These are phyloP conservation scores for Claviceps sp. DNA, from an alignment of 2,329 filamentous ascomycete species.

Conservation along the genomic window DNA sequence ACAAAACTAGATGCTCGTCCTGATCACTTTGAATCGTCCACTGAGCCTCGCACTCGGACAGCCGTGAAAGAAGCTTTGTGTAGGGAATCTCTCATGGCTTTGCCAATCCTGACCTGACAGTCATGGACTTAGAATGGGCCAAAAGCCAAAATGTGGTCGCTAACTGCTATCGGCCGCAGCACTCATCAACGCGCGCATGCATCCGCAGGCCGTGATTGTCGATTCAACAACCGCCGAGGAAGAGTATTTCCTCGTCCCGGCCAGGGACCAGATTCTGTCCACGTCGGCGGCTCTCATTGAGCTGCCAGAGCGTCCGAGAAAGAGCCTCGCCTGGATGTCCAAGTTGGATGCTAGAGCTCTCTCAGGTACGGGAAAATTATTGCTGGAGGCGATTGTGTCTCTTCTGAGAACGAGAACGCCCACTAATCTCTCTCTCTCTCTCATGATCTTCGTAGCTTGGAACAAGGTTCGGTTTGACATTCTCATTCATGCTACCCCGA, in stretches of 20 bases:
- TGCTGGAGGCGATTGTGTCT: too few species aligned
- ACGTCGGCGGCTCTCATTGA: constrained; percentile 55
- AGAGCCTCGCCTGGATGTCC: constrained; percentile 62
- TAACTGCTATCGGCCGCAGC: constrained; percentile 14
- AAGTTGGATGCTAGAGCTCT: constrained; percentile 63
- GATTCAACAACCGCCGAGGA: constrained; percentile 59
- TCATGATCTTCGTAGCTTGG: constrained; percentile 44
- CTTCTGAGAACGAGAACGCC: neutral
- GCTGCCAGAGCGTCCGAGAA: constrained; percentile 49
- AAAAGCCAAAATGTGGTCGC: neutral
- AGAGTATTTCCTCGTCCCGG: constrained; percentile 46
- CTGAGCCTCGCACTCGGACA: constrained; percentile 53
- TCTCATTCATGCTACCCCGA: constrained; percentile 60
- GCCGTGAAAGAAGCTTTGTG: constrained; percentile 52
- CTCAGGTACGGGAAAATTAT: constrained; percentile 30
- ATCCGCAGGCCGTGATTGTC: constrained; percentile 62
- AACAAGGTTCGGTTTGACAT: constrained; percentile 69
- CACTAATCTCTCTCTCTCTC: too few species aligned
- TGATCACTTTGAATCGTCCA: constrained; percentile 57
- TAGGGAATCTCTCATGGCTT: constrained; percentile 16
- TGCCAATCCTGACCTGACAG: neutral
- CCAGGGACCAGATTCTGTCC: constrained; percentile 39
- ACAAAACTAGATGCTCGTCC: constrained; percentile 55
- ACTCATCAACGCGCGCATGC: constrained; percentile 60
- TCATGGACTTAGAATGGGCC: neutral